These are phyloP conservation scores for Colletotrichum theobromicola DNA, from an alignment of 2,329 filamentous ascomycete genomes.

Conservation along the genomic window DNA sequence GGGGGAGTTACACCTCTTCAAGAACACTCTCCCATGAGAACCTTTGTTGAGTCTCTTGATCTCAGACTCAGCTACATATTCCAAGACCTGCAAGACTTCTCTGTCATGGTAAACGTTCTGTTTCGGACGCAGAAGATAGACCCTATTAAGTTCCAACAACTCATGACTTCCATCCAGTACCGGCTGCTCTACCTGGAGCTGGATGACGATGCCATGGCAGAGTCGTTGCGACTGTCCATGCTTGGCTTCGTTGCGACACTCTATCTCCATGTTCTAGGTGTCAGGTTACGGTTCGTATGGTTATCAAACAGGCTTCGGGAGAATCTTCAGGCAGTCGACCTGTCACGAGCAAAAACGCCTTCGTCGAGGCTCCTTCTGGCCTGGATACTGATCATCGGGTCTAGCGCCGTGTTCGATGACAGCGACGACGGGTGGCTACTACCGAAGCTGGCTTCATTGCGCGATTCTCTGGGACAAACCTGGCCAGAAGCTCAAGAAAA, in stretches of 20 bases:
- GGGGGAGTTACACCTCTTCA: not conserved
- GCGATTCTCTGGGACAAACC: not conserved
- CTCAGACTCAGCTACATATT: conserved; percentile 29
- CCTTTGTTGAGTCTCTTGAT: conserved; percentile 22
- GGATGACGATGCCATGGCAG: not conserved
- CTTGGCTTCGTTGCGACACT: conserved; percentile 32
- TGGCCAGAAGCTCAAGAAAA: conserved; percentile 28
- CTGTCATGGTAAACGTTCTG: conserved; percentile 28
- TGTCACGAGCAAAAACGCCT: not conserved
- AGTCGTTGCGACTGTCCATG: conserved; percentile 29
- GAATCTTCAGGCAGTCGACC: not conserved
- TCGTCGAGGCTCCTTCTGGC: conserved; percentile 24
- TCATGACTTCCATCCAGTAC: conserved; percentile 13
- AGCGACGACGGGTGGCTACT: conserved; percentile 27
- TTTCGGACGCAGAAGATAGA: conserved; percentile 27
- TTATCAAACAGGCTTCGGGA: not conserved
- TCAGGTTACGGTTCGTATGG: conserved; percentile 20
- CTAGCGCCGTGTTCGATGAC: conserved; percentile 25
- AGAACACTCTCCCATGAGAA: not conserved
- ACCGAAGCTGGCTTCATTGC: conserved; percentile 20
- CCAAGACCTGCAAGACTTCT: conserved; percentile 34
- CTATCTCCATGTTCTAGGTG: conserved; percentile 26
- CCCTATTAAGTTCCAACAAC: conserved; percentile 21
- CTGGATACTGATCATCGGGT: conserved; percentile 30
- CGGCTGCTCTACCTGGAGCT: not conserved